Base-by-base conservation (phyloP, 164 flowering plant genomes). In the Liquidambar formosana region DNA sequence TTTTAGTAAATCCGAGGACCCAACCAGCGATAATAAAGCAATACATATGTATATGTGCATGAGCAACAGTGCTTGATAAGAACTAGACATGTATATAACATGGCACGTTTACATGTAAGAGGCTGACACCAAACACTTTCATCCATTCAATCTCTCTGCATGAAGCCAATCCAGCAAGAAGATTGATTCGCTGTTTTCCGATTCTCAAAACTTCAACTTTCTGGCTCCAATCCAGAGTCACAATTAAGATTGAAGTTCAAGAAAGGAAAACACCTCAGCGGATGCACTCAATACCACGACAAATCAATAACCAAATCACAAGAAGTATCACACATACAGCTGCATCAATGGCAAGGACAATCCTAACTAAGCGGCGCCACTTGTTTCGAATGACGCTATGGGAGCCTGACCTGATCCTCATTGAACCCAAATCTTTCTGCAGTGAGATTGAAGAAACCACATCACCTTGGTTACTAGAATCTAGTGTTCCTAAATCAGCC, bases 341-440 rank as follows among this genome's bases (percentile, higher is more conserved):
- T 8, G 73, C 86, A 81, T 93, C 97, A 69, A 90, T 74, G n/a
- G 84, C 88, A 61, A 93, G 84, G 71, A 88, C 84, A 67, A 93
- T 80, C 69, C 85, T 61, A 8, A 88, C 89, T 64, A 80, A 88
- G 61, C 91, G 90, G 72, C 92, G 85, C 91, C 88, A 92, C 65
- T 72, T 83, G 65, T 74, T 84, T 53, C 82, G 77, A 27, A 85
- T 70, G 61, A 61, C n/a, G n/a, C n/a, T 70, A 65, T 76, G 87
- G 64, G 85, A 65, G 63, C 75, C 74, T 25, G 88, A 69, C 72
- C 88, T 83, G n/a, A 56, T 68, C 71, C 88, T 83, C 69, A 71
- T 67, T 14, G 87, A 79, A 57, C 80, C 76, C 16, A 66, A 71
- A 49, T 86, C 86, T 79, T 86, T 86, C 54, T 79, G 87, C 63